phyloP scores from a whole-genome alignment of 2,329 filamentous ascomycete genomes.

The Fusarium compactum region DNA sequence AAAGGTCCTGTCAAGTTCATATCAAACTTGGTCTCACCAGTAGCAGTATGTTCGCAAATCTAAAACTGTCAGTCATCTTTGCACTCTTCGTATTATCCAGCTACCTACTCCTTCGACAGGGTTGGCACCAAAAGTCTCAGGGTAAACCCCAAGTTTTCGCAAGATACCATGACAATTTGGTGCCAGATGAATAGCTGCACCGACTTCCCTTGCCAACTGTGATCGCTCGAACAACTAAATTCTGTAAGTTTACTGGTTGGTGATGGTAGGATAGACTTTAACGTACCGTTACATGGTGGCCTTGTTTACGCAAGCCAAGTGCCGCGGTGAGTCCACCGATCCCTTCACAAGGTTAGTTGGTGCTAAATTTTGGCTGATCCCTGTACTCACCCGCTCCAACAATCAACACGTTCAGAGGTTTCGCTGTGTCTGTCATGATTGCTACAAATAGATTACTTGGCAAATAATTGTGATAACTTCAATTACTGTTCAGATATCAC shows the following conservation, averaged over 20 bases:
- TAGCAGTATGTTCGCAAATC: slow-evolving; percentile 53
- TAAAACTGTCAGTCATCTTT: no score
- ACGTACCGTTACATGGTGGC: slow-evolving; percentile 58
- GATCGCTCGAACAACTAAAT: slow-evolving; percentile 67
- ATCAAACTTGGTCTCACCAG: slow-evolving; percentile 54
- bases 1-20: slow-evolving; percentile 52
- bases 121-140: slow-evolving; percentile 56
- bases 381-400: slow-evolving; percentile 41
- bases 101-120: slow-evolving; percentile 46
- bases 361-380: not conserved
- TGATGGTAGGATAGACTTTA: slow-evolving; percentile 20
- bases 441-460: not conserved
- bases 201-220: slow-evolving; percentile 65
- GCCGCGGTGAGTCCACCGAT: slow-evolving; percentile 63
- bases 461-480: not conserved
- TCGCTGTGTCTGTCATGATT: slow-evolving; percentile 12
- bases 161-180: slow-evolving; percentile 72
- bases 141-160: slow-evolving; percentile 53
- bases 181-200: slow-evolving; percentile 72
- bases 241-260: not conserved
- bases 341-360: slow-evolving; percentile 44
- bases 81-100: no score
- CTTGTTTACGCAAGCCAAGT: slow-evolving; percentile 62
- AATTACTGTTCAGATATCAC: not conserved
- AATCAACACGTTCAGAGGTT: slow-evolving; percentile 33